A percentile compares a stretch with the other conserved stretches of the same genome.
Conservation (phyloP, 768 basidiomycete genomes). For the Kwoniella shandongensis region DNA sequence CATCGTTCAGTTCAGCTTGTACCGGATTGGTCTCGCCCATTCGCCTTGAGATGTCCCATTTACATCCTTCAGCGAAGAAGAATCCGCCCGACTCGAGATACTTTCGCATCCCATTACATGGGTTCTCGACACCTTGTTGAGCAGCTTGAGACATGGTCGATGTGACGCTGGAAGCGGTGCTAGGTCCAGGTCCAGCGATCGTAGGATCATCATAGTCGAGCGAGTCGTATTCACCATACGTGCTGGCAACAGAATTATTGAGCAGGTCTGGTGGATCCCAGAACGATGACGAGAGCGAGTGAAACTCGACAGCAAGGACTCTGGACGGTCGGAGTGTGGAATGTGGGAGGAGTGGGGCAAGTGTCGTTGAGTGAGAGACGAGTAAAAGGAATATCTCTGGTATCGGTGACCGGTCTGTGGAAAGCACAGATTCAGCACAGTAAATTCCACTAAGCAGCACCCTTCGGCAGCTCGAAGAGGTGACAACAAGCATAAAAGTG, state of each 20-base stretch:
- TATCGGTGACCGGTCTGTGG: slow-evolving; percentile 40
- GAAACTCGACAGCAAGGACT: slow-evolving; percentile 87
- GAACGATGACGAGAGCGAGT: slow-evolving; percentile 73
- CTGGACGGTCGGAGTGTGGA: slow-evolving; percentile 63
- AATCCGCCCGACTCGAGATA: slow-evolving; percentile 89
- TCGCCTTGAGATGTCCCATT: slow-evolving; percentile 87
- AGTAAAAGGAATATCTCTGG: slow-evolving; percentile 73
- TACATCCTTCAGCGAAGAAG: slow-evolving; percentile 79
- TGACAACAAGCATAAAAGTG: neutral
- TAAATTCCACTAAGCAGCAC: neutral
- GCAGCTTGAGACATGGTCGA: slow-evolving; percentile 51
- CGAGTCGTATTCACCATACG: slow-evolving; percentile 3
- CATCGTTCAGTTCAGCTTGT: slow-evolving; percentile 56
- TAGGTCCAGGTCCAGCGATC: slow-evolving; percentile 5
- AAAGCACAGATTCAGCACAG: slow-evolving; percentile 8
- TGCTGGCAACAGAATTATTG: no score
- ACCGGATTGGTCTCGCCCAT: slow-evolving; percentile 66
- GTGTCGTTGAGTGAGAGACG: slow-evolving; percentile 71
- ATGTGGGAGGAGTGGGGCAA: slow-evolving; percentile 61
- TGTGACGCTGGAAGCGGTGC: slow-evolving; percentile 37
- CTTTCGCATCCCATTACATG: slow-evolving; percentile 83
- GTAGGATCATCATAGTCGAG: slow-evolving; percentile 31
- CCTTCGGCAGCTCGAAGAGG: neutral
- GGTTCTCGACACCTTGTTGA: slow-evolving; percentile 68
- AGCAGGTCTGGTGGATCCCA: slow-evolving; percentile 69